phyloP scores from a whole-genome alignment of 805 yeast species.

The Suhomyces sp. region DNA sequence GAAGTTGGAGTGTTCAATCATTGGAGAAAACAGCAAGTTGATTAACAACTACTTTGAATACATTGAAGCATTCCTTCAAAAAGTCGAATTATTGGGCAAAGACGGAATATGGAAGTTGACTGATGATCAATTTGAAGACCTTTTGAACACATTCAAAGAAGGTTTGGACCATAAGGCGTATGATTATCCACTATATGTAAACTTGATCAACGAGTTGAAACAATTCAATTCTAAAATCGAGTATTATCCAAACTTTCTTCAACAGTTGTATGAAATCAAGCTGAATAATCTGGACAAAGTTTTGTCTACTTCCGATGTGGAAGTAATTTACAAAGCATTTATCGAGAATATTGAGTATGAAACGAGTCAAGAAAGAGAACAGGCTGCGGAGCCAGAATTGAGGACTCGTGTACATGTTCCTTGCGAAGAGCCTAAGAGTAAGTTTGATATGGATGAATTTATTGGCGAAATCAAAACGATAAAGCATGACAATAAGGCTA shows the following conservation, averaged over 20 bases:
- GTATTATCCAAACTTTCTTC: slow-evolving; percentile 19
- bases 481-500: background rate
- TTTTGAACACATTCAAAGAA: slow-evolving; percentile 5
- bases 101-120: slow-evolving; percentile 12
- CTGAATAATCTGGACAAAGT: slow-evolving; percentile 5
- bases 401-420: slow-evolving; percentile 1
- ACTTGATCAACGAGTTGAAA: slow-evolving; percentile 13
- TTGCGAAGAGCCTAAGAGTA: slow-evolving; percentile 7
- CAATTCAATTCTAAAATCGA: slow-evolving; percentile 16
- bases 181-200: slow-evolving; percentile 10
- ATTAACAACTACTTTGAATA: slow-evolving; percentile 9
- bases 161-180: slow-evolving; percentile 5
- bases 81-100: slow-evolving; percentile 3
- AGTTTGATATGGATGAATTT: slow-evolving; percentile 20
- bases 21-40: slow-evolving; percentile 14
- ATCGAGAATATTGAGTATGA: slow-evolving; percentile 17
- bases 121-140: slow-evolving; percentile 11
- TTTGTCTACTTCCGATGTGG: slow-evolving; percentile 13
- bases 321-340: slow-evolving; percentile 17
- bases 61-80: slow-evolving; percentile 5
- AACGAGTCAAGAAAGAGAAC: background rate
- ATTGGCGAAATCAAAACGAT: slow-evolving; percentile 4
- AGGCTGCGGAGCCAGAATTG: background rate
- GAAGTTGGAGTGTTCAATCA: slow-evolving; percentile 6
- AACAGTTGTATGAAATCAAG: slow-evolving; percentile 15